Base-by-base conservation (phyloP, 805 yeast genomes). In the Suhomyces prunicola region DNA sequence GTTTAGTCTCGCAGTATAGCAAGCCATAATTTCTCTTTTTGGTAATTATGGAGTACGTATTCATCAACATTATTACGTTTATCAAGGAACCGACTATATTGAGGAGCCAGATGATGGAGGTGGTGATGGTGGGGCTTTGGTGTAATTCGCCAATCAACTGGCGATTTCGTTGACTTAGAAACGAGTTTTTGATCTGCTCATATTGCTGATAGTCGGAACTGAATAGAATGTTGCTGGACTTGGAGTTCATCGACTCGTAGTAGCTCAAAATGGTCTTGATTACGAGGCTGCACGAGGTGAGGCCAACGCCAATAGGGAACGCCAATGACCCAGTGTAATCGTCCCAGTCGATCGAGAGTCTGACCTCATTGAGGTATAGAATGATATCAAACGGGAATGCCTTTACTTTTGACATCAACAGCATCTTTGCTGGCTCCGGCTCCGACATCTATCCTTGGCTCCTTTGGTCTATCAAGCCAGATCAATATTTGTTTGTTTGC, bases 271-370 rank as follows among this genome's bases (percentile, higher is more conserved):
- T 39, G 8, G 61, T 58, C 50, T 67, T 63, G 41, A 63, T 47
- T n/a, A 66, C 46, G 13, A 67, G 48, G 29, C 58, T 64, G 2
- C 59, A 26, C 4, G 57, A 45, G 6, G 67, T 53, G n/a, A 67
- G 53, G 8, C 54, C 36, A 6, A 61, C 52, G 2, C 76, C 76
- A 9, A 65, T 41, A 0, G 74, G 73, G n/a, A 72, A 51, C 5
- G 74, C 71, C 2, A 68, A 48, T 2, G 69, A 57, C 4, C 61
- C 57, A 24, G 67, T 56, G 51, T 71, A 69, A 39, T 66, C 69
- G 53, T 76, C 78, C 79, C 79, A 75, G 31, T 74, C 78, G 13
- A 76, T 72, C 4, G 77, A 70, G 17, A 69, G 55, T 22, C 68
- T 55, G n/a, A 63, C 36, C 52, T 76, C 80, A 51, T 74, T 71